Conservation (phyloP, 2,329 filamentous ascomycete species). For the Monosporascus cannonballus region DNA sequence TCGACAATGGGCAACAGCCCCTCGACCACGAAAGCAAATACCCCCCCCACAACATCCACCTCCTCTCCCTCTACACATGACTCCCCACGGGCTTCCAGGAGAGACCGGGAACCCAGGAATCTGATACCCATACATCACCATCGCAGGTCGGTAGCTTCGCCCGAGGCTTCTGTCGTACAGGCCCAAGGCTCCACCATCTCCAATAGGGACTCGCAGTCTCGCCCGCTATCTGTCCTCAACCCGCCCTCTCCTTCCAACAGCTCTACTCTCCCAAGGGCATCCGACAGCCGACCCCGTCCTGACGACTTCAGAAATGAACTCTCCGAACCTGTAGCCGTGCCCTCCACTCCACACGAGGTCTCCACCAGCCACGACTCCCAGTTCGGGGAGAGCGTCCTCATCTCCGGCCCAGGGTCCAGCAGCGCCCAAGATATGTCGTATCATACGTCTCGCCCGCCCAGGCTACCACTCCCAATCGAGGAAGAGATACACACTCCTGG, state of each 20-base stretch:
- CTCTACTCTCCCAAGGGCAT: constrained; percentile 21
- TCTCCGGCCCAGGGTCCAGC: constrained; percentile 42
- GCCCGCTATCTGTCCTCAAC: constrained; percentile 43
- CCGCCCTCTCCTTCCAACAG: constrained; percentile 35
- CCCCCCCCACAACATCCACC: constrained; percentile 24
- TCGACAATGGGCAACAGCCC: constrained; percentile 40
- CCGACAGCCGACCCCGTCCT: constrained; percentile 25
- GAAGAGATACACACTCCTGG: constrained; percentile 86
- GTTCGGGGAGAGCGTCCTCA: constrained; percentile 31
- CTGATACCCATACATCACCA: constrained; percentile 51
- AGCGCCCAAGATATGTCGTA: constrained; percentile 60
- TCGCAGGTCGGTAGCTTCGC: constrained; percentile 48
- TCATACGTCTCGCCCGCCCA: constrained; percentile 64
- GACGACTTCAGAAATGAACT: constrained; percentile 31
- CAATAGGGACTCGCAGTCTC: constrained; percentile 41
- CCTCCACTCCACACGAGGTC: constrained; percentile 28
- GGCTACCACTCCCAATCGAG: constrained; percentile 86
- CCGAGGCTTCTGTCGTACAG: constrained; percentile 56
- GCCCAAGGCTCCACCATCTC: constrained; percentile 50
- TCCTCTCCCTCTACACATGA: constrained; percentile 19
- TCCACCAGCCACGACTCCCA: constrained; percentile 27
- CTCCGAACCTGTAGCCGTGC: constrained; percentile 55
- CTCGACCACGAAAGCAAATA: constrained; percentile 32
- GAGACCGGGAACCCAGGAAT: constrained; percentile 37
- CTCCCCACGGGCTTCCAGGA: constrained; percentile 30